Percentiles rank a stretch among this genome's conserved stretches.
Evolutionary conservation across 2,329 filamentous ascomycete species (phyloP).

Genomic region (Colletotrichum limetticola): DNA sequence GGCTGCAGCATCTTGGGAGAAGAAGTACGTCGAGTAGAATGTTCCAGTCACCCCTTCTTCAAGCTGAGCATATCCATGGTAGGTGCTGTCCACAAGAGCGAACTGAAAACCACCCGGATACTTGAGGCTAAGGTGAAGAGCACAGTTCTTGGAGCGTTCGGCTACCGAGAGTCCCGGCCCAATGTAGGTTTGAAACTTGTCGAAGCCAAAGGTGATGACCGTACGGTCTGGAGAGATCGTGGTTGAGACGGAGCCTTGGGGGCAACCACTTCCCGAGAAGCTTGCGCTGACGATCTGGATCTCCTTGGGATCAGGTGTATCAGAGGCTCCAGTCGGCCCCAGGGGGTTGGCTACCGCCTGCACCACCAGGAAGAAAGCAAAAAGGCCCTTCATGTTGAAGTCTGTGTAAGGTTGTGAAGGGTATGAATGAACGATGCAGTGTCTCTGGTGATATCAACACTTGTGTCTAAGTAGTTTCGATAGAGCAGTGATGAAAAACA

Average conservation of each 20-base stretch:
- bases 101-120: slow-evolving; percentile 60
- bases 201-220: slow-evolving; percentile 59
- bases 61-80: slow-evolving; percentile 60
- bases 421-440: background rate
- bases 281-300: slow-evolving; percentile 53
- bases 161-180: slow-evolving; percentile 50
- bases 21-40: slow-evolving; percentile 60
- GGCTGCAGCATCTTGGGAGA: slow-evolving; percentile 55
- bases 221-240: slow-evolving; percentile 54
- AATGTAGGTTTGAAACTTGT: slow-evolving; percentile 59
- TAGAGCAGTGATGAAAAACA: background rate
- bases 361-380: slow-evolving; percentile 47
- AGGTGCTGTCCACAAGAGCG: slow-evolving; percentile 57
- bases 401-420: slow-evolving; percentile 4
- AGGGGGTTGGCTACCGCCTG: slow-evolving; percentile 50
- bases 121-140: slow-evolving; percentile 57
- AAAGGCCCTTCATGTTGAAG: slow-evolving; percentile 49
- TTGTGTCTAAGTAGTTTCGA: background rate
- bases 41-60: slow-evolving; percentile 55
- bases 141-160: slow-evolving; percentile 58
- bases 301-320: slow-evolving; percentile 50
- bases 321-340: slow-evolving; percentile 43
- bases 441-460: background rate
- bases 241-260: slow-evolving; percentile 54
- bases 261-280: slow-evolving; percentile 57